These are phyloP conservation scores for Ramaria sp. DNA, from an alignment of 768 basidiomycete species.

Conservation along the genomic window DNA sequence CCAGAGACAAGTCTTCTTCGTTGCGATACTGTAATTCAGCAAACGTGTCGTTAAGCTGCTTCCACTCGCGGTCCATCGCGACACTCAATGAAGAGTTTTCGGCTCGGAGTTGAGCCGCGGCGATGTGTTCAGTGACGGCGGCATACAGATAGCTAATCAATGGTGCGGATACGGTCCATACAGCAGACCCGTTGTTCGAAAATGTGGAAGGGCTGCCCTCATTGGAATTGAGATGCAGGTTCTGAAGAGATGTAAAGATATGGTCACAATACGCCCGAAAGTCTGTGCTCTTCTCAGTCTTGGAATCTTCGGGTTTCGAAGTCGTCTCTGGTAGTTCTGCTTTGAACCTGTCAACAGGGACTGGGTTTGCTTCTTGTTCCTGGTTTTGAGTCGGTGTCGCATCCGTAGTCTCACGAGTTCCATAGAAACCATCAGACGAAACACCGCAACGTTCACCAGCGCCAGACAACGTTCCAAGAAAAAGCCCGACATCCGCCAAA, in stretches of 20 bases:
- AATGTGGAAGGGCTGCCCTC: neutral
- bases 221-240: neutral
- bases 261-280: neutral
- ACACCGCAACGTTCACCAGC: too few relatives aligned
- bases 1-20: neutral
- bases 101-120: neutral
- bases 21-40: neutral
- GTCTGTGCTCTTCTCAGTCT: neutral
- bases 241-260: neutral
- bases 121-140: neutral
- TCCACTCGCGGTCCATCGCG: neutral
- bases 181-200: neutral
- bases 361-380: too few relatives aligned
- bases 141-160: neutral
- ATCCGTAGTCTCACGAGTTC: too few relatives aligned
- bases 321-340: too few relatives aligned
- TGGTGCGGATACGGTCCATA: too few relatives aligned
- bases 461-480: neutral
- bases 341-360: too few relatives aligned
- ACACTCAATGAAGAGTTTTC: neutral
- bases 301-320: neutral
- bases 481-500: neutral
- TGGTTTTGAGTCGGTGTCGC: too few relatives aligned
- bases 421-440: too few relatives aligned
- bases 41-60: neutral